Evolutionary conservation across 441 rosid species (phyloP), one percentile per base, ranked within the genome.

Genomic region (Eugenia klotzschiana): DNA sequence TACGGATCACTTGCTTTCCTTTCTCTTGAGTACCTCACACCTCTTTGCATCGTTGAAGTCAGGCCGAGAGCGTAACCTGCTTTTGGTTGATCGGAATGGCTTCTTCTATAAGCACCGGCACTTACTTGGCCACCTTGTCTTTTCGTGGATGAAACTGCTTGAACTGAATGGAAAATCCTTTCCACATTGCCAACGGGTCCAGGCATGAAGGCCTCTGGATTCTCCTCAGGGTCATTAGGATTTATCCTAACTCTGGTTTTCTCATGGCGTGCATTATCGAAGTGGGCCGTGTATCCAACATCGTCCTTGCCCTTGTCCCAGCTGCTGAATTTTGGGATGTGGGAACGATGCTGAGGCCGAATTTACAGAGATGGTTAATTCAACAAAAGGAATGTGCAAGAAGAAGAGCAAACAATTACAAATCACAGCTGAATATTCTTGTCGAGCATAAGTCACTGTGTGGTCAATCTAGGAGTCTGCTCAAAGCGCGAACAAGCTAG

Each of bases 191-290:
- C 51, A 33, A 8, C 22, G 2, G 37, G 25, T 16, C 57, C 82
- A 5, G 37, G 41, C 85, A 73, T 29, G 82, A 90, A 88, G 11
- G 90, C 92, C 80, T 89, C 89, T 16, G 90, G 94, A 81, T 90
- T 91, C 85, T 91, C 88, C 84, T 88, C 84, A 0, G 94, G 94
- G 83, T 91, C 93, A 86, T 89, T 91, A 2, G 92, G 93, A 86
- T 91, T 93, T 84, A 88, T 89, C 84, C 55, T 84, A 18, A 51
- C 82, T 2, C 88, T 87, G 4, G 80, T 79, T 82, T 81, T 91
- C 52, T 87, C 93, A 84, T 82, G 91, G 13, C 92, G 87, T 22
- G 93, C 94, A 80, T 85, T 91, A 53, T 91, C 94, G 13, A 93
- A 93, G 82, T n/a, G 91, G 51, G 87, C 43, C 2, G 92, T 91